Evolutionary conservation across 208 protist genomes (phyloP).

Genomic region (Leishmania guyanensis): DNA sequence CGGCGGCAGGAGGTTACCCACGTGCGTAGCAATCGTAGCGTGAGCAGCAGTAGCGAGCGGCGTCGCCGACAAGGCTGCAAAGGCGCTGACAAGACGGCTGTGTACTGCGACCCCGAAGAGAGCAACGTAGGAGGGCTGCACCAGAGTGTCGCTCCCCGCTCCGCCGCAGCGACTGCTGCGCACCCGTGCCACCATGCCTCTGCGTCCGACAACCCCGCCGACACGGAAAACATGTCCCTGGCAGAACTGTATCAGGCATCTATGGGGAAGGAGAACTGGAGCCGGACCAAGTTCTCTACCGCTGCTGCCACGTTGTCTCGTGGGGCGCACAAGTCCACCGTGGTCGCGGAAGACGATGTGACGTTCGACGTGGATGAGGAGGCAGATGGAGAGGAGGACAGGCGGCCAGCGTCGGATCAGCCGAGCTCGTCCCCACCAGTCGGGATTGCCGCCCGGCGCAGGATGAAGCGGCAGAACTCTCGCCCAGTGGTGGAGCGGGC

Average conservation of each 20-base stretch:
- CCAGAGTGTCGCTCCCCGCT: neutral
- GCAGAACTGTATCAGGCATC: conserved; percentile 30
- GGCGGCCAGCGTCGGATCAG: conserved; percentile 7
- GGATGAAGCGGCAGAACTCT: conserved; percentile 46
- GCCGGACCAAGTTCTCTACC: conserved; percentile 5
- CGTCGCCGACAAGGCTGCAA: conserved; percentile 10
- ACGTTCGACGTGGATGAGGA: conserved; percentile 33
- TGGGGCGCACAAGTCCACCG: conserved; percentile 8
- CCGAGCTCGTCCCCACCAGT: conserved; percentile 31
- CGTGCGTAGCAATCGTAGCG: conserved; percentile 1
- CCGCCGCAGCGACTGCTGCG: neutral
- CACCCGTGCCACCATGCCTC: neutral
- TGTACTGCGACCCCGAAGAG: conserved; percentile 13
- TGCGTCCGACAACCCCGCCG: neutral
- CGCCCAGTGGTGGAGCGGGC: conserved; percentile 56
- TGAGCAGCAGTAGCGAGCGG: conserved; percentile 26
- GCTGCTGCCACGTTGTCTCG: neutral
- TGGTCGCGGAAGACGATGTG: conserved; percentile 27
- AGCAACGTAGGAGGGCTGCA: neutral
- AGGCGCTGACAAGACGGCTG: conserved; percentile 19
- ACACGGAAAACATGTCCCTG: conserved; percentile 30
- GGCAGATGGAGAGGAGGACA: conserved; percentile 2
- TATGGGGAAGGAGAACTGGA: conserved; percentile 31
- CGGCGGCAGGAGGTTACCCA: conserved; percentile 2
- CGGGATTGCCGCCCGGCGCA: conserved; percentile 59